Percentiles rank a stretch among this genome's conserved stretches.
Conservation (phyloP, 192 early-diverging fungal genomes). For the Chytriomyces confervae region DNA sequence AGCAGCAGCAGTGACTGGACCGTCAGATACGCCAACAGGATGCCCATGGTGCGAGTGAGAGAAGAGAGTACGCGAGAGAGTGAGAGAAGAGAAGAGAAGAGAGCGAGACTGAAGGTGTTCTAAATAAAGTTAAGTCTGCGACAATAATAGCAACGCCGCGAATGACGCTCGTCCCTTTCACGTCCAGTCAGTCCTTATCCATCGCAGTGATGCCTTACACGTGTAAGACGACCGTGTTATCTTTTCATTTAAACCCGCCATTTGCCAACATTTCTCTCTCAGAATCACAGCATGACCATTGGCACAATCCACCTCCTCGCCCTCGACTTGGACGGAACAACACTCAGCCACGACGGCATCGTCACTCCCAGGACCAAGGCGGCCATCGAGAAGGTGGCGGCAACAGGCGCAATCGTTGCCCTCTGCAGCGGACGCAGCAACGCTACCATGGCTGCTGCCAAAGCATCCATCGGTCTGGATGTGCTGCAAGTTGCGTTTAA, state of each 20-base stretch:
- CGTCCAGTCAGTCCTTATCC: too few relatives aligned
- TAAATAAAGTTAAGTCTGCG: too few relatives aligned
- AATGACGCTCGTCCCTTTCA: too few relatives aligned
- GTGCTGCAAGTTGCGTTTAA: neutral
- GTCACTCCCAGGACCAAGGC: neutral
- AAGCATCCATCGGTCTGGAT: neutral
- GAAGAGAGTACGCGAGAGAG: too few relatives aligned
- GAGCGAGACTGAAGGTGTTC: too few relatives aligned
- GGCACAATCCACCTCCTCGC: neutral
- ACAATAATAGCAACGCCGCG: too few relatives aligned
- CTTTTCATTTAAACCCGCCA: too few relatives aligned
- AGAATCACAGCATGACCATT: too few relatives aligned
- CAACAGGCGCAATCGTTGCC: neutral
- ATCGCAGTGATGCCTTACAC: too few relatives aligned
- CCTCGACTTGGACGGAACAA: conserved; percentile 7
- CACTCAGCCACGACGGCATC: neutral
- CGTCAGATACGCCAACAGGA: neutral
- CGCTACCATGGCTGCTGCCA: neutral
- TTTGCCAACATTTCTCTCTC: too few relatives aligned
- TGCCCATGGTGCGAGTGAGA: neutral
- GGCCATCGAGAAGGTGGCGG: neutral
- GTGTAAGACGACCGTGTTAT: too few relatives aligned
- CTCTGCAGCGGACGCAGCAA: conserved; percentile 4
- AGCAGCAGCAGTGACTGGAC: neutral
- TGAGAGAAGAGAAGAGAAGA: too few relatives aligned